phyloP scores from a whole-genome alignment of 371 early-diverging fungal species.

The Funneliformis caledonium region DNA sequence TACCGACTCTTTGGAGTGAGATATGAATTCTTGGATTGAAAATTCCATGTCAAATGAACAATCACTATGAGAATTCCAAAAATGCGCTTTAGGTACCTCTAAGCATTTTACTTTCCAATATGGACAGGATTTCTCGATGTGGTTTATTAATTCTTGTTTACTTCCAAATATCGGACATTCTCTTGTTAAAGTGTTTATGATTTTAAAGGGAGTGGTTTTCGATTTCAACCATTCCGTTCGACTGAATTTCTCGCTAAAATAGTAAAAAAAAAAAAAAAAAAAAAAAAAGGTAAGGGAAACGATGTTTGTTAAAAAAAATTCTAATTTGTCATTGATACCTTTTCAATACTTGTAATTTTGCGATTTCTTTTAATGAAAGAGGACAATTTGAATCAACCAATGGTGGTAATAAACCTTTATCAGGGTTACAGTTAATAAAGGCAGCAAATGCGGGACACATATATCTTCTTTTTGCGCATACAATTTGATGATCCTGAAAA shows the following conservation, averaged over 20 bases:
- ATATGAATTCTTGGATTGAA: background rate
- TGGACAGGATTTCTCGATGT: background rate
- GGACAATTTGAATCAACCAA: slow-evolving; percentile 27
- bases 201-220: background rate
- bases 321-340: background rate
- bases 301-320: background rate
- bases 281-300: background rate
- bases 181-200: background rate
- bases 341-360: slow-evolving; percentile 6
- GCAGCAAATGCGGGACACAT: slow-evolving; percentile 1
- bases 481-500: slow-evolving; percentile 28
- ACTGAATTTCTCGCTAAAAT: background rate
- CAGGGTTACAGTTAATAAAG: background rate
- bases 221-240: background rate
- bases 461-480: slow-evolving; percentile 11
- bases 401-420: slow-evolving; percentile 1
- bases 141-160: background rate
- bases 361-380: slow-evolving; percentile 23
- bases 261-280: too few species aligned
- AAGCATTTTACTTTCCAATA: slow-evolving; percentile 29
- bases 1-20: slow-evolving; percentile 1
- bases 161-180: slow-evolving; percentile 28
- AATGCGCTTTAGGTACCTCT: background rate
- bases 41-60: background rate
- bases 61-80: background rate